phyloP scores from a whole-genome alignment of 192 early-diverging fungal genomes.

The Linnemannia schmuckeri region DNA sequence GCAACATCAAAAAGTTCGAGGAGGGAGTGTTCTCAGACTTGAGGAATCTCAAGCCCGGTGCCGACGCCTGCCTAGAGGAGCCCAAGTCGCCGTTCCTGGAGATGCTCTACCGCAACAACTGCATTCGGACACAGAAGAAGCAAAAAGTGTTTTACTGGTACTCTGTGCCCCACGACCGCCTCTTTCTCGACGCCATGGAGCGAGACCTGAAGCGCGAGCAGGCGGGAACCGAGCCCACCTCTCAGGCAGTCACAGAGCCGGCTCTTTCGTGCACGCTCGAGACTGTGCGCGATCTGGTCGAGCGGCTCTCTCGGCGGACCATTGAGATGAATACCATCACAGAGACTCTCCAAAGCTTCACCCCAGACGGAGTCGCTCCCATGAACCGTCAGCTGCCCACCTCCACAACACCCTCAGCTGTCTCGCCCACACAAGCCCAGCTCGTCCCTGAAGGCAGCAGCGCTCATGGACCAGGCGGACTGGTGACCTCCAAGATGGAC shows the following conservation, averaged over 20 bases:
- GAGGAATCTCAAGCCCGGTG: constrained; percentile 93
- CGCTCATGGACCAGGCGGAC: not conserved
- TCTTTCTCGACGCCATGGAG: constrained; percentile 97
- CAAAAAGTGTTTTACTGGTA: constrained; percentile 99
- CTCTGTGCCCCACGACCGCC: constrained; percentile 92
- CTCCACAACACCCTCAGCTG: constrained; percentile 22
- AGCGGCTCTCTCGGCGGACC: constrained; percentile 63
- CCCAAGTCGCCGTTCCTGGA: constrained; percentile 95
- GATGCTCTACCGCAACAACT: constrained; percentile 94
- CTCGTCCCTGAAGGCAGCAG: constrained; percentile 31
- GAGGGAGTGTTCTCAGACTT: constrained; percentile 98
- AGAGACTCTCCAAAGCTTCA: constrained; percentile 51
- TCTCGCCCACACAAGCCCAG: constrained; percentile 44
- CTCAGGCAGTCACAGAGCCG: constrained; percentile 75
- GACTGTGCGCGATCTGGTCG: constrained; percentile 68
- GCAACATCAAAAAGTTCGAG: constrained; percentile 96
- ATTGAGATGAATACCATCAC: constrained; percentile 50
- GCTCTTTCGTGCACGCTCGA: constrained; percentile 74
- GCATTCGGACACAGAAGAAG: constrained; percentile 98
- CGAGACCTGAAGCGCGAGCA: constrained; percentile 96
- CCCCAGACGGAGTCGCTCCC: constrained; percentile 44
- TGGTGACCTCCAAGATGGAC: not conserved
- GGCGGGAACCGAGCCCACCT: constrained; percentile 87
- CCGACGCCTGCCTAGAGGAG: constrained; percentile 93
- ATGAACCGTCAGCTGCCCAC: constrained; percentile 42